Evolutionary conservation across 2,329 filamentous ascomycete species (phyloP).

Genomic region (Colletotrichum sp.): DNA sequence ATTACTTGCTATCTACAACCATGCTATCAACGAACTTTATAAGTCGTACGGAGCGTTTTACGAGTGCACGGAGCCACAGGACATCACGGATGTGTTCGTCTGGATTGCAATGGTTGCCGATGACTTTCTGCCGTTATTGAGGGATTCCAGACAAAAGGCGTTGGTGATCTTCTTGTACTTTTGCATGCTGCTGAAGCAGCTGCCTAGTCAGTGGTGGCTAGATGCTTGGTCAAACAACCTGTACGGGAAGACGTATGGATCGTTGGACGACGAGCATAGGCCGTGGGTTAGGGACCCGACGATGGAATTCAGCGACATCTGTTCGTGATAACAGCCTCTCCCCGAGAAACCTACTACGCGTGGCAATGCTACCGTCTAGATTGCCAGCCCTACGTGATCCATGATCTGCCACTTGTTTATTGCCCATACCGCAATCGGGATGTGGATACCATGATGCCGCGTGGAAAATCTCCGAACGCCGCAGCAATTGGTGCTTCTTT

Average conservation of each 20-base stretch:
- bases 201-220: slow-evolving; percentile 39
- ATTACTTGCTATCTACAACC: slow-evolving; percentile 29
- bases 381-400: not conserved
- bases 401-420: not conserved
- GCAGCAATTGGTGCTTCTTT: not conserved
- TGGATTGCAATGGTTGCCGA: slow-evolving; percentile 41
- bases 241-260: slow-evolving; percentile 31
- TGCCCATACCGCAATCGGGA: not conserved
- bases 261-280: slow-evolving; percentile 39
- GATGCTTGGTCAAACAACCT: slow-evolving; percentile 37
- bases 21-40: slow-evolving; percentile 37
- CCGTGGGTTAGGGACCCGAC: slow-evolving; percentile 31
- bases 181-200: slow-evolving; percentile 33
- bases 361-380: not conserved
- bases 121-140: slow-evolving; percentile 39
- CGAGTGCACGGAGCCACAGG: slow-evolving; percentile 21
- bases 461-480: not conserved
- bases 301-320: not conserved
- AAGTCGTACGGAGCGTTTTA: slow-evolving; percentile 31
- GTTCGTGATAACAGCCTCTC: not conserved
- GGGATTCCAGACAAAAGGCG: slow-evolving; percentile 27
- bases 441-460: not conserved
- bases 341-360: not conserved
- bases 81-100: slow-evolving; percentile 42
- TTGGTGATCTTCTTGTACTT: slow-evolving; percentile 39